Evolutionary conservation across 345 rosid species (phyloP).

Genomic region (Linum lewisii): DNA sequence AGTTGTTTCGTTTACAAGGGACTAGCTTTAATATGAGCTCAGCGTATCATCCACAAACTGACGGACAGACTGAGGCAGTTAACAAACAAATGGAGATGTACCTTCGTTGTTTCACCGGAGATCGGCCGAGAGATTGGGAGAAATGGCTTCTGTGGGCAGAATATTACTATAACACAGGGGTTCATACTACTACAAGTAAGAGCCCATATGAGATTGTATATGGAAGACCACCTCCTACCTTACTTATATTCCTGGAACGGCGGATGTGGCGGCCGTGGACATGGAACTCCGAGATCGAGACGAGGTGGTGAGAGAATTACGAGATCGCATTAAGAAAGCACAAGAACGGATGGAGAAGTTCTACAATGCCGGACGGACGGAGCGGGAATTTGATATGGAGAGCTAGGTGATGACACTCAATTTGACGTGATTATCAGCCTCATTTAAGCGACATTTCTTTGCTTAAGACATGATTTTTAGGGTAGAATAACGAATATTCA

Average conservation of each 20-base stretch:
- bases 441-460: no score
- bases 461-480: no score
- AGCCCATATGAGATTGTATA: not conserved
- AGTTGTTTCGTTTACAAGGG: no score
- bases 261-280: not conserved
- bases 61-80: no score
- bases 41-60: no score
- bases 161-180: not conserved
- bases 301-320: not conserved
- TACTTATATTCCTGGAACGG: not conserved
- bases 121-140: not conserved
- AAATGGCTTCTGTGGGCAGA: not conserved
- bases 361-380: no score
- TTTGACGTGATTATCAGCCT: no score
- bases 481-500: no score
- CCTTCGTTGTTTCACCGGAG: rapidly evolving
- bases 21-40: no score
- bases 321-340: no score
- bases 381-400: not conserved
- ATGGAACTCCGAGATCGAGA: rapidly evolving
- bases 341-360: not conserved
- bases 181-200: not conserved
- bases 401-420: no score
- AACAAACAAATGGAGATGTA: no score
- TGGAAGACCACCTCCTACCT: not conserved